Base-by-base conservation (phyloP, 257 asterid species). In the Jasminum sambac region DNA sequence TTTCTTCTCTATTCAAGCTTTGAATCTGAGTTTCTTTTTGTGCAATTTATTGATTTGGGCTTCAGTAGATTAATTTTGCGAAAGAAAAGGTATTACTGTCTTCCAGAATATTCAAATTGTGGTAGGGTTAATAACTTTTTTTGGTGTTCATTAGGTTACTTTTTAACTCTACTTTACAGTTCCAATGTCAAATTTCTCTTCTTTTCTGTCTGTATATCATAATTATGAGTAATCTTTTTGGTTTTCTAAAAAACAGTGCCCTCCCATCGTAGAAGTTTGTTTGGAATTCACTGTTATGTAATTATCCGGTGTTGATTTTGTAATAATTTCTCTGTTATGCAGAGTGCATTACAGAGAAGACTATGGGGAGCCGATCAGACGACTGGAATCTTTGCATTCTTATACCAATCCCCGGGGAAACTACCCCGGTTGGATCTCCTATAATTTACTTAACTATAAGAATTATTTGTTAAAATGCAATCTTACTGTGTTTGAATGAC, bases 301-400 rank as follows among this genome's bases (percentile, higher is more conserved):
- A 50, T 39, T 25, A 41, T 58, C 12, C n/a, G 64, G 14, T 10
- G 12, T 30, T 72, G 52, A n/a, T n/a, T n/a, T 66, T 70, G 73
- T 83, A 67, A 30, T 68, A n/a, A 37, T 70, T 67, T 68, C 64
- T 65, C 67, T 9, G 36, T 65, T 72, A 10, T 82, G 89, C 93
- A 95, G 98, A 76, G 58, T 82, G 79, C 85, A 69, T 78, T 82
- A 78, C 41, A 78, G 69, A 83, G 87, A 82, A 89, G 96, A 74
- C 90, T 89, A 61, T 95, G 99, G 99, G 92, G 90, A n/a, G 40
- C 92, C 97, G 19, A 82, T 89, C 76, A 85, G 85, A 87, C 84
- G 70, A 74, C 92, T 95, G 71, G 92, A 89, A 74, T 74, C 93
- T 57, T 62, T 95, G 65, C 93, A 87, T 68, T 91, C 98, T 39